Base-by-base conservation (phyloP, 1,284 basidiomycete species). In the Fomes fomentarius region DNA sequence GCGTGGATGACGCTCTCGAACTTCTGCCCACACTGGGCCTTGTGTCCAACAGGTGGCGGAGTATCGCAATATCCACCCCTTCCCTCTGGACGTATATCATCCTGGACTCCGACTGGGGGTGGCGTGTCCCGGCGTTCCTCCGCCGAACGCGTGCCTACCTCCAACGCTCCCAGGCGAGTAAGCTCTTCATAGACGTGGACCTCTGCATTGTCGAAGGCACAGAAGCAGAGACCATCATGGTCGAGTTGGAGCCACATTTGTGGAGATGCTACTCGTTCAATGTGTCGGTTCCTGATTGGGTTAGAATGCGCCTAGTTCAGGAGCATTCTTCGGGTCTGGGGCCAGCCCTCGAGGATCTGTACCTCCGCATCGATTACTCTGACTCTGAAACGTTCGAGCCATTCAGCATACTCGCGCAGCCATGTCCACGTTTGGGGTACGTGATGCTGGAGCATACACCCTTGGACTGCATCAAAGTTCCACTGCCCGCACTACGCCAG, bases 41-140 rank as follows among this genome's bases (percentile, higher is more conserved):
- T 19, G 70, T 72, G 11, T 71, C 66, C 14, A 66, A 41, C 9
- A 60, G 62, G 22, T 73, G 71, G 71, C 52, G 69, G 19, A 45
- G 56, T 28, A 43, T 68, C 24, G 61, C 66, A 2, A 57, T 73
- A 4, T 47, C 62, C 2, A 71, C 67, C 2, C 68, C 70, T 3
- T 54, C 63, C 9, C 52, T 73, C 4, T 73, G 70, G 70, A 63
- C 69, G 8, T 70, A 73, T 57, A 66, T 72, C 50, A 52, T 61
- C 12, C 63, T 72, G 22, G 70, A 72, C 51, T 48, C 59, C 35
- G 48, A 57, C 17, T 69, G 68, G 63, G 63, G 60, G 0, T 68
- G 70, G 55, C 66, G 66, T 14, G 49, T 61, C 19, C 58, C 61
- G 2, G 59, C 62, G 22, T 71, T 72, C 52, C 56, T 69, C 11